Evolutionary conservation across 371 early-diverging fungal genomes (phyloP), one percentile per base, ranked within the genome.

Genomic region (Fennellomyces sp.): DNA sequence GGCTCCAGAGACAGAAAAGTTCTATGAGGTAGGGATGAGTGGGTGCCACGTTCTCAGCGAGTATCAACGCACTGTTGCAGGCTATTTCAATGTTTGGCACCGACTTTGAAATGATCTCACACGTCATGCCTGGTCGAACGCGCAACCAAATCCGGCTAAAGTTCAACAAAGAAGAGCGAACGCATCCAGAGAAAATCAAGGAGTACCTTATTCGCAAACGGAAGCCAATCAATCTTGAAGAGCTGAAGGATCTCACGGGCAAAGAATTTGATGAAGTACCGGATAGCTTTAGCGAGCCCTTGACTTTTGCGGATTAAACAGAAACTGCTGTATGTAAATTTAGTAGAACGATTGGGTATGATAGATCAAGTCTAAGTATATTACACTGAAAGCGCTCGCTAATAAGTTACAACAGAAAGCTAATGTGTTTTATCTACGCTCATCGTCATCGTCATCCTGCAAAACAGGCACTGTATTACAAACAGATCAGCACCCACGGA

Each of bases 41-140:
- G 19, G 15, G 3, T 33, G 36, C 26, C n/a, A 17, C 30, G 4
- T 30, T 31, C 1, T 58, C 39, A 10, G 13, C 38, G 23, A 8
- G n/a, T 23, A 15, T 26, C 7, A n/a, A 23, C 33, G 0, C 23
- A 29, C n/a, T 17, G 17, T 26, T 49, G 25, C 60, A 88, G 91
- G 85, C 83, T 11, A 53, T 91, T 8, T 69, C 87, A 23, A 86
- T 84, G 55, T 92, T 88, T 81, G 93, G 93, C 1, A 89, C 91
- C 8, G 89, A 92, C 65, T 90, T 92, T 57, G 80, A 82, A 15
- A 84, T 88, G 70, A 86, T 90, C 26, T 69, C 78, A 5, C 70
- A 73, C 26, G 58, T 88, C 56, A 83, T 92, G 56, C 84, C 83
- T 5, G 73, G 66, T 8, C 66, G 87, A 51, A 81, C 81, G 7